Evolutionary conservation across 1,139 yeast genomes (phyloP).

Genomic region (Protomyces gravidus): DNA sequence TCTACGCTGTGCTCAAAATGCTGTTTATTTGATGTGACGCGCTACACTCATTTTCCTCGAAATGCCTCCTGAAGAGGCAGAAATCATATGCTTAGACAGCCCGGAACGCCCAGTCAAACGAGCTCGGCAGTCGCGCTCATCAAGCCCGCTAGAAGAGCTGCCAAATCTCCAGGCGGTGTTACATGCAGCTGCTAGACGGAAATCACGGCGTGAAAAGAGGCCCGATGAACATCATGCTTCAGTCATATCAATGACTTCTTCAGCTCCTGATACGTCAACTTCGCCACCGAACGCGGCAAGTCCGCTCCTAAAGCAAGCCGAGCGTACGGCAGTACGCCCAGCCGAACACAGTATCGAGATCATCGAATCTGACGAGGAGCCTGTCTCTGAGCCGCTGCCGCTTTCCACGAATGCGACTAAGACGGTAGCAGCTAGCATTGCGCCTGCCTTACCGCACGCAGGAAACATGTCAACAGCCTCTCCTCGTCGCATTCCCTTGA

Average conservation of each 20-base stretch:
- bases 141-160: neutral
- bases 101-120: neutral
- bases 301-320: too few species aligned
- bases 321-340: too few species aligned
- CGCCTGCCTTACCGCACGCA: neutral
- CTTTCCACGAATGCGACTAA: too few species aligned
- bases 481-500: neutral
- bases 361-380: neutral
- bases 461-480: neutral
- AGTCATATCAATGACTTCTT: too few species aligned
- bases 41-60: neutral
- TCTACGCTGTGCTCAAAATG: neutral
- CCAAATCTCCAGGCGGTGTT: neutral
- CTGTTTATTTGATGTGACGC: neutral
- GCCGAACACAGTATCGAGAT: too few species aligned
- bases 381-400: too few species aligned
- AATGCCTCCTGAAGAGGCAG: neutral
- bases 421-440: too few species aligned
- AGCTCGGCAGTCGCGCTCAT: neutral
- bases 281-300: too few species aligned
- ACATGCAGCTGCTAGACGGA: neutral
- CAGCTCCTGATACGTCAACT: too few species aligned
- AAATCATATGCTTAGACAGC: neutral
- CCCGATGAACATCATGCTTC: too few species aligned
- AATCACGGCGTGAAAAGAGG: too few species aligned